A percentile compares a stretch with the other conserved stretches of the same genome.
phyloP scores from a whole-genome alignment of 1,284 basidiomycete species.

The Cryptococcus floricola region DNA sequence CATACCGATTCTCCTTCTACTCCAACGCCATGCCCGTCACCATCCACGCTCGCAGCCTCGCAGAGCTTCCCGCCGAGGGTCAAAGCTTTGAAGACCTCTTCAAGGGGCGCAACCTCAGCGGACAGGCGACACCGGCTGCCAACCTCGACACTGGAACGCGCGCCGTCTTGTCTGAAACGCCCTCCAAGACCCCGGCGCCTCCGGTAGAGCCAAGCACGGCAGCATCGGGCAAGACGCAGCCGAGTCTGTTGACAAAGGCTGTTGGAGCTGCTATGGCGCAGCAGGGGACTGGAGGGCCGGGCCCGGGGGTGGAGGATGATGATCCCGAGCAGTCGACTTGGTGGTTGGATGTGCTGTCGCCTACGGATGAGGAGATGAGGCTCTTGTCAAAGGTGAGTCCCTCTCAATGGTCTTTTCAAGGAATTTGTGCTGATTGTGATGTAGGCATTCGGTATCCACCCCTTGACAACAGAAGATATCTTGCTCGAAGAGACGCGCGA shows the following conservation, averaged over 20 bases:
- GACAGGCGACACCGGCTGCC: not conserved
- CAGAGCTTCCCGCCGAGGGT: conserved; percentile 89
- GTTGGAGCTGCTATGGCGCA: conserved; percentile 22
- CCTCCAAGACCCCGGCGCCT: conserved; percentile 1
- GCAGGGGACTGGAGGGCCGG: conserved; percentile 9
- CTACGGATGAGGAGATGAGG: conserved; percentile 98
- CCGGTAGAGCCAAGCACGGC: conserved; percentile 12
- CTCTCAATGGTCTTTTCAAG: not conserved
- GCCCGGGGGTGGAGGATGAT: conserved; percentile 25
- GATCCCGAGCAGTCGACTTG: conserved; percentile 76
- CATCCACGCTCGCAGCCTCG: conserved; percentile 88
- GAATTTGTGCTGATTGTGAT: not conserved
- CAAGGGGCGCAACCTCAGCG: conserved; percentile 33
- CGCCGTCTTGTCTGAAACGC: conserved; percentile 22
- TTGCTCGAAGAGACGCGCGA: conserved; percentile 99
- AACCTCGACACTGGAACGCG: conserved; percentile 4
- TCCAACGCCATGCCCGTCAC: conserved; percentile 88
- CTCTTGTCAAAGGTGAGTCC: conserved; percentile 75
- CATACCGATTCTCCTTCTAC: conserved; percentile 98
- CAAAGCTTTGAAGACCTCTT: conserved; percentile 94
- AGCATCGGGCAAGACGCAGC: conserved; percentile 21
- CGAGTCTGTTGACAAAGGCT: conserved; percentile 32
- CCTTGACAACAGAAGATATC: conserved; percentile 98
- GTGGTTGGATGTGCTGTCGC: conserved; percentile 95
- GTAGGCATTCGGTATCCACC: conserved; percentile 94